Evolutionary conservation across 2,329 filamentous ascomycete species (phyloP).

Genomic region (Beauveria varroae): DNA sequence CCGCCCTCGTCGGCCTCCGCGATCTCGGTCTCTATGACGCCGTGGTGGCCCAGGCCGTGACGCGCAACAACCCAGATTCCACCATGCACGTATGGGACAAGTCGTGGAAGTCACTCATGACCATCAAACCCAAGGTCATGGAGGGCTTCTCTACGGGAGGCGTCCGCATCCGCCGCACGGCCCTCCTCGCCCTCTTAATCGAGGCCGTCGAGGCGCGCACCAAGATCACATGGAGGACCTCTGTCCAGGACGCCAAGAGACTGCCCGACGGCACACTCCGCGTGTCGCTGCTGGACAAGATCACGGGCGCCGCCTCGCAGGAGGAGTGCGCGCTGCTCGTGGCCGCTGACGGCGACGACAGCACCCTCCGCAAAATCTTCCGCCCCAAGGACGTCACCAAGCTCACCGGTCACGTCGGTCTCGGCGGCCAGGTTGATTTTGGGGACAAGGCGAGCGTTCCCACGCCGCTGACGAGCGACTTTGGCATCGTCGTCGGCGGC

Average conservation of each 20-base stretch:
- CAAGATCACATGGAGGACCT: conserved; percentile 5
- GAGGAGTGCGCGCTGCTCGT: conserved; percentile 30
- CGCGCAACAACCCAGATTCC: conserved; percentile 16
- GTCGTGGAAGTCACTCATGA: conserved; percentile 21
- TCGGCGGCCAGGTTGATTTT: conserved; percentile 28
- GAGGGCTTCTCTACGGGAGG: conserved; percentile 18
- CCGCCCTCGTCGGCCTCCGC: conserved; percentile 25
- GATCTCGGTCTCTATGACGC: conserved; percentile 27
- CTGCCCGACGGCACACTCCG: conserved; percentile 1
- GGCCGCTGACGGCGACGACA: conserved; percentile 32
- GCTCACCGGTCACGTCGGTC: conserved; percentile 27
- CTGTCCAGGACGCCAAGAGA: neutral
- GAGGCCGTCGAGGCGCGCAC: conserved; percentile 16
- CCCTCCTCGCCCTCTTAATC: conserved; percentile 22
- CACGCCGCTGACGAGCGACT: conserved; percentile 23
- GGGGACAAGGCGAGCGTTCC: conserved; percentile 20
- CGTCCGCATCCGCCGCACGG: conserved; percentile 23
- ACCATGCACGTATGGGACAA: conserved; percentile 27
- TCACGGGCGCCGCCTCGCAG: neutral
- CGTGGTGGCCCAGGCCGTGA: conserved; percentile 19
- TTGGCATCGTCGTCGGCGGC: conserved; percentile 27
- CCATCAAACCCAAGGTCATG: conserved; percentile 18
- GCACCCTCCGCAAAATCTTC: conserved; percentile 27
- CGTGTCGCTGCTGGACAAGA: conserved; percentile 1
- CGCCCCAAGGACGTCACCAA: conserved; percentile 27